Percentiles rank a stretch among this genome's conserved stretches.
These are phyloP conservation scores for Emergomyces orientalis DNA, from an alignment of 2,329 filamentous ascomycete genomes.

Conservation along the genomic window DNA sequence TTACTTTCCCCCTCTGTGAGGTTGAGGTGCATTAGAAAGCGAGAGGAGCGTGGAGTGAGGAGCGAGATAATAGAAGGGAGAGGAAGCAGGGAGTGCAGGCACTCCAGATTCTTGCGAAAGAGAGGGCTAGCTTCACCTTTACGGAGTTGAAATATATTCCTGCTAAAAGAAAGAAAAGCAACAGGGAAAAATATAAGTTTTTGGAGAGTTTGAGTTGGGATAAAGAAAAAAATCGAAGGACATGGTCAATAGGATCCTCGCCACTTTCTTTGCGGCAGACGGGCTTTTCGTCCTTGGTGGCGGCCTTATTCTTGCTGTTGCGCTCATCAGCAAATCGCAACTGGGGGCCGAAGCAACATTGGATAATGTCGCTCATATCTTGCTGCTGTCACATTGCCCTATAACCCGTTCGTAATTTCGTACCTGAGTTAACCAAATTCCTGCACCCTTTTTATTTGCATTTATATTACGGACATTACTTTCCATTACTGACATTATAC, in stretches of 20 bases:
- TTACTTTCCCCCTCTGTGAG: not conserved
- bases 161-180: not conserved
- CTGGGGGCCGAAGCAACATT: slow-evolving; percentile 36
- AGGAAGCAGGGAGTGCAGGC: slow-evolving; percentile 1
- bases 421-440: not conserved
- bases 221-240: slow-evolving; percentile 3
- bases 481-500: not conserved
- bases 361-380: slow-evolving; percentile 42
- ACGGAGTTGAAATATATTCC: not conserved
- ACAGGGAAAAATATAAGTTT: not conserved
- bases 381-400: slow-evolving; percentile 46
- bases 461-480: not conserved
- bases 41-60: not conserved
- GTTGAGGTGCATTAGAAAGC: not conserved
- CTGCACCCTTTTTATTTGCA: not conserved
- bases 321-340: slow-evolving; percentile 41
- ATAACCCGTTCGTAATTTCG: slow-evolving; percentile 39
- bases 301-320: slow-evolving; percentile 44
- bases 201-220: not conserved
- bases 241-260: slow-evolving; percentile 46
- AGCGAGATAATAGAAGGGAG: not conserved
- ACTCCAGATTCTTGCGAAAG: not conserved
- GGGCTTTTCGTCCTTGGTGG: slow-evolving; percentile 45
- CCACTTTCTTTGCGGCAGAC: slow-evolving; percentile 44
- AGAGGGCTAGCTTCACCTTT: not conserved